phyloP scores from a whole-genome alignment of 2,329 filamentous ascomycete genomes.

The Mariannaea elegans region DNA sequence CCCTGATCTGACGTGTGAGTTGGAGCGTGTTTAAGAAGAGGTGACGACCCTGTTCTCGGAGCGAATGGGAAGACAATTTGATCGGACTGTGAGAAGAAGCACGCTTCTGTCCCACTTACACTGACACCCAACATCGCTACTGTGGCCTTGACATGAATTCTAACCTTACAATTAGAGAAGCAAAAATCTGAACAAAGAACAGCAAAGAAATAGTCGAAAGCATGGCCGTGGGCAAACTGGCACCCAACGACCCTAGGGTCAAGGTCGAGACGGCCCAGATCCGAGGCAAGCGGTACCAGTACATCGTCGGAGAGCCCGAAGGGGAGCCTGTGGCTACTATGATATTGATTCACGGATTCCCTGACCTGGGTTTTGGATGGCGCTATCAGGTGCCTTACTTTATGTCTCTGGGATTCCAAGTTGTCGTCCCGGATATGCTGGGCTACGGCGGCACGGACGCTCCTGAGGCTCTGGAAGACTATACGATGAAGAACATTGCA shows the following conservation, averaged over 20 bases:
- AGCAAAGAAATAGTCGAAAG: not conserved
- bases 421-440: constrained; percentile 86
- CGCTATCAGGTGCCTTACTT: constrained; percentile 86
- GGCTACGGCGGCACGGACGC: constrained; percentile 84
- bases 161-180: not conserved
- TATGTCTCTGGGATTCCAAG: constrained; percentile 74
- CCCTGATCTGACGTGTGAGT: not conserved
- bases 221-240: constrained; percentile 71
- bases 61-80: not conserved
- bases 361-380: constrained; percentile 87
- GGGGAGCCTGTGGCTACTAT: constrained; percentile 57
- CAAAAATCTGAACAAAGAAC: not conserved
- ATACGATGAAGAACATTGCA: constrained; percentile 76
- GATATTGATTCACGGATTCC: constrained; percentile 77
- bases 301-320: constrained; percentile 63
- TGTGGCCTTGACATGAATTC: too few relatives aligned
- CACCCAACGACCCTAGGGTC: constrained; percentile 72
- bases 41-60: not conserved
- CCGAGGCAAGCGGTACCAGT: constrained; percentile 76
- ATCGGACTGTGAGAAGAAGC: not conserved
- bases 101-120: not conserved
- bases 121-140: not conserved
- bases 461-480: constrained; percentile 68
- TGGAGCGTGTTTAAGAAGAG: not conserved
- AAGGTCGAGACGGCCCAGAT: constrained; percentile 69